Conservation (phyloP, 225 moss, liverwort and hornwort genomes). For the Neckera pumila region DNA sequence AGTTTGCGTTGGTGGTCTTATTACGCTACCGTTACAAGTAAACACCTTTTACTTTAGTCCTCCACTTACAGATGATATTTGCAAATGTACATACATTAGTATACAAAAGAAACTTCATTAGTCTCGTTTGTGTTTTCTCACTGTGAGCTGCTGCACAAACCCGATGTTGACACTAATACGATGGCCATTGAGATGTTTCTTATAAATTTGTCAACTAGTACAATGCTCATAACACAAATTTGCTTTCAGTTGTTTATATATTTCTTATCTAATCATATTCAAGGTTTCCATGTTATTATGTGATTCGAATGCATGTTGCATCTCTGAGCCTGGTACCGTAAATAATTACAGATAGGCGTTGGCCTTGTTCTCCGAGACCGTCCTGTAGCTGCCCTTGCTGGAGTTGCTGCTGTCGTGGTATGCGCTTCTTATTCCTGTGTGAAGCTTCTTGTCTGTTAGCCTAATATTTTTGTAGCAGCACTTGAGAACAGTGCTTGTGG, state of each 20-base stretch:
- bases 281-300: not conserved
- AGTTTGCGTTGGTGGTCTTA: conserved; percentile 67
- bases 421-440: not conserved
- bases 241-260: not conserved
- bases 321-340: not conserved
- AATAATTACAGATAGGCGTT: conserved; percentile 40
- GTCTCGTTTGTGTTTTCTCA: not conserved
- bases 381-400: conserved; percentile 78
- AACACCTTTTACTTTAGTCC: not conserved
- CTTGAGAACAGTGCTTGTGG: not conserved
- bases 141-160: not conserved
- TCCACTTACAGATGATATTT: not conserved
- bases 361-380: conserved; percentile 70
- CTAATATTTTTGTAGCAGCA: not conserved
- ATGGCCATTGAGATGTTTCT: not conserved
- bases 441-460: not conserved
- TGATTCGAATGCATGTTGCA: not conserved
- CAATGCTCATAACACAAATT: not conserved
- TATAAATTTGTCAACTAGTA: not conserved
- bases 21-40: conserved; percentile 84
- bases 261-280: too few species aligned
- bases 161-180: not conserved
- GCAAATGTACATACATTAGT: not conserved
- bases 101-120: not conserved
- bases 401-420: conserved; percentile 86